phyloP scores from a whole-genome alignment of 2,329 filamentous ascomycete species.

The Penicillium sp. region DNA sequence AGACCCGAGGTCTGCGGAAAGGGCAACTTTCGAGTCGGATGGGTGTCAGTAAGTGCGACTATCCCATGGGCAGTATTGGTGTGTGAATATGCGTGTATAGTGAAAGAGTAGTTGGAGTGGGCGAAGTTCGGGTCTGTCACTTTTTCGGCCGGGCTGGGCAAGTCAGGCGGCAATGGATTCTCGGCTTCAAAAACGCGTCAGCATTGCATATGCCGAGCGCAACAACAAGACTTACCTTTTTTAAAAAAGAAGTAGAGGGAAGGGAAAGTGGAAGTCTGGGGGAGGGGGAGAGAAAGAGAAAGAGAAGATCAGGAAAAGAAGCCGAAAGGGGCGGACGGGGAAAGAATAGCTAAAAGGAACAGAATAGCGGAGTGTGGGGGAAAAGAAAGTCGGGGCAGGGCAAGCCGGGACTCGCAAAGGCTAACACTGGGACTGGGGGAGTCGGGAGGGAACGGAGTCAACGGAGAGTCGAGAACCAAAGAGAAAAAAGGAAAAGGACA shows the following conservation, averaged over 20 bases:
- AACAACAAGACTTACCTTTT: neutral
- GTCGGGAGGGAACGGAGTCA: conserved; percentile 28
- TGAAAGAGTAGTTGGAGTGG: neutral
- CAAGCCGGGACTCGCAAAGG: conserved; percentile 31
- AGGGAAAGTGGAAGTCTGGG: neutral
- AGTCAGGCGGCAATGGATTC: conserved; percentile 5
- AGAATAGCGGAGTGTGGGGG: conserved; percentile 41
- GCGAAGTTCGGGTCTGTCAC: neutral
- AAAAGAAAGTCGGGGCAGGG: conserved; percentile 37
- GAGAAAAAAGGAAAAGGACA: conserved; percentile 15
- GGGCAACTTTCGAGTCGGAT: neutral
- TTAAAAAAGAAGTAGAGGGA: too few species aligned
- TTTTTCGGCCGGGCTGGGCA: neutral
- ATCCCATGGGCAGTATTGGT: conserved; percentile 12
- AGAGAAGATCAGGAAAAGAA: neutral
- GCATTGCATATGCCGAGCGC: conserved; percentile 15
- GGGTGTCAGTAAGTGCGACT: neutral
- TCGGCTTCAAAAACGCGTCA: conserved; percentile 10
- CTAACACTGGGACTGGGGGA: neutral
- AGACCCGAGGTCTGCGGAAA: conserved; percentile 18
- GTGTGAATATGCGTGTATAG: neutral
- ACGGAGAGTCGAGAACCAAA: conserved; percentile 14
- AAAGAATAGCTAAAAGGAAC: neutral
- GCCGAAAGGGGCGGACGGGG: conserved; percentile 2
- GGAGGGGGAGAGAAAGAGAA: neutral